phyloP scores from a whole-genome alignment of 495 filamentous ascomycete genomes.

The Schizothecium vesticola region DNA sequence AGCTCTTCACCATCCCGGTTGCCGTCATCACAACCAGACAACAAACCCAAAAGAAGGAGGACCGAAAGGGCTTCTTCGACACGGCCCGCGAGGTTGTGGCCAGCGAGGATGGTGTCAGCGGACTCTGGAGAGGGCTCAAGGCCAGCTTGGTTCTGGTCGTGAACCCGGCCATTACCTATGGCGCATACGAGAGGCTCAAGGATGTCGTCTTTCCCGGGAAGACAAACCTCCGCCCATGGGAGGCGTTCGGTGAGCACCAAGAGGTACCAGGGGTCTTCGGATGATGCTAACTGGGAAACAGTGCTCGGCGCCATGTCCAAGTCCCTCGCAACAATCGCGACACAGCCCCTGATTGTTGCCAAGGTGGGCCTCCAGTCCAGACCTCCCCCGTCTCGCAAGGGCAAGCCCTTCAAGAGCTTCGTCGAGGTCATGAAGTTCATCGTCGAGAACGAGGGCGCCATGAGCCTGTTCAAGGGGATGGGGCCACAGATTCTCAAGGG shows the following conservation, averaged over 20 bases:
- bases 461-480: conserved; percentile 93
- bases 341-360: conserved; percentile 94
- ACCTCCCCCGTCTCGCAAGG: conserved; percentile 74
- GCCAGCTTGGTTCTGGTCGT: conserved; percentile 94
- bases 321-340: conserved; percentile 82
- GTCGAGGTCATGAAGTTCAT: conserved; percentile 93
- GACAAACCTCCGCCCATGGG: conserved; percentile 70
- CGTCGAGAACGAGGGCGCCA: conserved; percentile 73
- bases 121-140: conserved; percentile 92
- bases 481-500: conserved; percentile 92
- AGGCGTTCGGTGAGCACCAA: conserved; percentile 76
- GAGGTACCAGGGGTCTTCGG: background rate
- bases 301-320: conserved; percentile 94
- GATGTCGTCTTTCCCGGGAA: conserved; percentile 73
- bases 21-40: conserved; percentile 93
- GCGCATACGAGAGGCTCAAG: conserved; percentile 88
- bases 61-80: conserved; percentile 81
- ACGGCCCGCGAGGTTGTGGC: conserved; percentile 85
- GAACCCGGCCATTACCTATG: conserved; percentile 97
- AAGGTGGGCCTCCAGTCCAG: conserved; percentile 95
- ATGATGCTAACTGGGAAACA: conserved; percentile 27
- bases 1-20: conserved; percentile 94
- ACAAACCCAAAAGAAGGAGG: conserved; percentile 78
- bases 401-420: conserved; percentile 93
- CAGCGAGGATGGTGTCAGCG: conserved; percentile 82